A percentile compares a stretch with the other conserved stretches of the same genome.
These are phyloP conservation scores for Suillus luteus DNA, from an alignment of 768 basidiomycete genomes.

Conservation along the genomic window DNA sequence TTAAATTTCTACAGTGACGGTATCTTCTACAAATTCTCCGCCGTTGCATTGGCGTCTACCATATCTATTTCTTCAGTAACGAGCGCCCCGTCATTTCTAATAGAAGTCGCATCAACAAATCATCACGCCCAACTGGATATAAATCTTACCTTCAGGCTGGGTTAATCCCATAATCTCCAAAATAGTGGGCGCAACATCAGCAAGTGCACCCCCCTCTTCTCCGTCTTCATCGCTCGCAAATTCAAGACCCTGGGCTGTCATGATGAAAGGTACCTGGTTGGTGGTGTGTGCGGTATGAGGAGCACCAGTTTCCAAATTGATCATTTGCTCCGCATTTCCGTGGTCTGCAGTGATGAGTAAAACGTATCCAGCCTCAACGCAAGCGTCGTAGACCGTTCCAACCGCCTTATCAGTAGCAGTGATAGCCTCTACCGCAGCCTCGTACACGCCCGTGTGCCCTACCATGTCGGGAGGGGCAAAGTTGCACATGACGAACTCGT, in stretches of 20 bases:
- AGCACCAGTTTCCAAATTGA: conserved; percentile 76
- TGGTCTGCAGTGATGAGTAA: conserved; percentile 91
- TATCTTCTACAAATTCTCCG: conserved; percentile 1
- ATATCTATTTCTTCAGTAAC: conserved; percentile 24
- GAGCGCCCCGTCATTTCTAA: conserved; percentile 34
- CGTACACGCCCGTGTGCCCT: conserved; percentile 90
- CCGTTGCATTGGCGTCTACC: background rate
- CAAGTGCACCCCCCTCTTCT: conserved; percentile 74
- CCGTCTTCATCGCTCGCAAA: conserved; percentile 56
- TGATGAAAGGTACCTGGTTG: conserved; percentile 87
- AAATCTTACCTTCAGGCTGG: conserved; percentile 64
- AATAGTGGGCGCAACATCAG: conserved; percentile 90
- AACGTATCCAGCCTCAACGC: conserved; percentile 82
- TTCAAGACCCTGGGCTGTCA: conserved; percentile 63
- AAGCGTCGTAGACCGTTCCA: conserved; percentile 83
- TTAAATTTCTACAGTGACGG: background rate
- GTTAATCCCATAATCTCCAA: conserved; percentile 75
- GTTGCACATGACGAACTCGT: conserved; percentile 97
- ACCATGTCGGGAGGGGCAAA: conserved; percentile 99
- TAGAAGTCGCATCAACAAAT: conserved; percentile 9
- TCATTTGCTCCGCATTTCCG: conserved; percentile 96
- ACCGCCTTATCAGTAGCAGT: conserved; percentile 88
- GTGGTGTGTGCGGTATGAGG: conserved; percentile 94
- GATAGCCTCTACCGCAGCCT: conserved; percentile 89
- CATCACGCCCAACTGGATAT: background rate